Base-by-base conservation (phyloP, 345 rosid species). In the Bruguiera parviflora region DNA sequence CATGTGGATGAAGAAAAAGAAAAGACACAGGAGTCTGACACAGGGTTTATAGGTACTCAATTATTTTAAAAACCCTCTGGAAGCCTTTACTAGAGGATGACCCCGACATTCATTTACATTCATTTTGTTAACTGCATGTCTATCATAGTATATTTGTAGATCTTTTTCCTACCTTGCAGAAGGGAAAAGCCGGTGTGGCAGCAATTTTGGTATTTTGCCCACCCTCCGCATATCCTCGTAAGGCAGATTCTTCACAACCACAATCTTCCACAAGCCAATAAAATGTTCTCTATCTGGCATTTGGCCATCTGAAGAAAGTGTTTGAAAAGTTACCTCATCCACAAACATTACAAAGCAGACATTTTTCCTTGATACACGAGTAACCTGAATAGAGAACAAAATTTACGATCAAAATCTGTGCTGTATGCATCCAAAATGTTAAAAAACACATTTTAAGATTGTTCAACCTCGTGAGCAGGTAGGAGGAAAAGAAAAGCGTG, bases 331-430 rank as follows among this genome's bases (percentile, higher is more conserved):
- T 68, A 79, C 70, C 71, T 88, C 96, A 77, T 95, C 99, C 88
- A 88, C 79, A 52, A 95, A 95, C 91, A 95, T 84, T 66, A 95
- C 94, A 81, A 95, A 95, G 86, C 99, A 95, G 61, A 90, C 98
- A 79, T 95, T 90, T 86, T 95, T 89, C 84, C 87, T 90, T 53
- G 99, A 95, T 57, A 79, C 65, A 35, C 89, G 92, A 64, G 92
- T 87, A 79, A 92, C 89, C 99, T 95, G 84, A 75, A 76, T 13
- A 43, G 43, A 77, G 35, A 63, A 31, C 53, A 71, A 69, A 64
- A 32, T 31, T 59, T 31, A 61, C 32, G 16, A 24, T 55, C 53
- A 32, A 27, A 51, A 33, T 33, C 2, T 5, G 11, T 31, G 24
- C 20, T n/a, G 52, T 35, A 35, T 33, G 21, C 19, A 51, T 7